Conservation (phyloP, 2,329 filamentous ascomycete genomes). For the Triangularia setosa region DNA sequence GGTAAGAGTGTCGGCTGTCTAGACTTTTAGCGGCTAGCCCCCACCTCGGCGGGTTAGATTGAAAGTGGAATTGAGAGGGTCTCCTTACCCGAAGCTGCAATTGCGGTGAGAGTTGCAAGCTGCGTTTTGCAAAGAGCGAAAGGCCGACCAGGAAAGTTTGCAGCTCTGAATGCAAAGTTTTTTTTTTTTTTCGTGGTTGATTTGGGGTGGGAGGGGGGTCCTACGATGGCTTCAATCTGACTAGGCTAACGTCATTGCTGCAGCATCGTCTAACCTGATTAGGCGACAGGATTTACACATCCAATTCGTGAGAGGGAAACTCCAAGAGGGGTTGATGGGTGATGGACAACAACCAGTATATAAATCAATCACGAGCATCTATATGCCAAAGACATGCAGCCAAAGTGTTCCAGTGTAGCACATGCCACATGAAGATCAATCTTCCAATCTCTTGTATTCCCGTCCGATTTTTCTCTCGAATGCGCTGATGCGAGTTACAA, state of each 20-base stretch:
- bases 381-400: background rate
- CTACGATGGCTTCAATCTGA: constrained; percentile 17
- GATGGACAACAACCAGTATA: background rate
- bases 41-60: background rate
- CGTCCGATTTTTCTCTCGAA: background rate
- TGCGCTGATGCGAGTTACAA: background rate
- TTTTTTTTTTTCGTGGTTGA: background rate
- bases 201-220: background rate
- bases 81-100: background rate
- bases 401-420: background rate
- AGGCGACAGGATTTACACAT: background rate
- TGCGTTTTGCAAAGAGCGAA: background rate
- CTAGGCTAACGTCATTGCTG: constrained; percentile 25
- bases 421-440: background rate
- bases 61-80: background rate
- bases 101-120: background rate
- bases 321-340: background rate
- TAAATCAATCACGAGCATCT: background rate
- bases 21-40: background rate
- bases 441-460: background rate
- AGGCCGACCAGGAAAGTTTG: background rate
- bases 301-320: background rate
- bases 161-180: background rate
- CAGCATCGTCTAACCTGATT: constrained; percentile 19
- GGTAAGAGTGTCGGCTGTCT: background rate